Percentiles rank a stretch among this genome's conserved stretches.
phyloP scores from a whole-genome alignment of 1,284 basidiomycete species.

The Fistulinella cinereoalba region DNA sequence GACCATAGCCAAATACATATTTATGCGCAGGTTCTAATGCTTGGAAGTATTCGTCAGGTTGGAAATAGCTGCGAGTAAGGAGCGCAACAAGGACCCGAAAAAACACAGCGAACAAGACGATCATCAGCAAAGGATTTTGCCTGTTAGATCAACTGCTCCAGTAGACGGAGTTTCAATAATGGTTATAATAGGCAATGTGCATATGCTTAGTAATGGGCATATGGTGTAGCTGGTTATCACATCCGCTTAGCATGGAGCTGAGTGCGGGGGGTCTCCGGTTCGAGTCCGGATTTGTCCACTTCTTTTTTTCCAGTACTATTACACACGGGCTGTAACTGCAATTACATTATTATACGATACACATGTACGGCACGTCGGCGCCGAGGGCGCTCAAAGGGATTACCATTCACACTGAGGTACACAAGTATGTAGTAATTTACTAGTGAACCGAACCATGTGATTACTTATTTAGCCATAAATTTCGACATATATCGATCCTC shows the following conservation, averaged over 20 bases:
- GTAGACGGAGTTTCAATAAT: too few species aligned
- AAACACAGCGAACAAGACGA: constrained; percentile 36
- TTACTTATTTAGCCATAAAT: constrained; percentile 34
- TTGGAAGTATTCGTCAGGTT: constrained; percentile 98
- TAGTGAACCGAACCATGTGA: background rate
- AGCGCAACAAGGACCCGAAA: constrained; percentile 63
- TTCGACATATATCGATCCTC: constrained; percentile 41
- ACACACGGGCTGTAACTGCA: too few species aligned
- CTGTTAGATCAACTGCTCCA: too few species aligned
- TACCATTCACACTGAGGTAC: too few species aligned
- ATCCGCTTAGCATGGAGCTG: constrained; percentile 42
- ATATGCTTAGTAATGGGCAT: too few species aligned
- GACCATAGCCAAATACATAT: constrained; percentile 88
- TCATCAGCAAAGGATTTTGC: background rate
- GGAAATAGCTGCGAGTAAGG: constrained; percentile 84
- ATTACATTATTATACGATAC: too few species aligned
- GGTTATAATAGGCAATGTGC: too few species aligned
- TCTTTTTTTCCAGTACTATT: too few species aligned
- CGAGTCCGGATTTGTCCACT: constrained; percentile 40
- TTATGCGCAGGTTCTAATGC: constrained; percentile 90
- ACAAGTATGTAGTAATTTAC: background rate
- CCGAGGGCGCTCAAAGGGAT: too few species aligned
- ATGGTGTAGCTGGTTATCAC: constrained; percentile 53
- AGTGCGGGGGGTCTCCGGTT: constrained; percentile 41
- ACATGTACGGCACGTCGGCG: too few species aligned